Conservation (phyloP, 345 rosid species). For the Boechera retrofracta region DNA sequence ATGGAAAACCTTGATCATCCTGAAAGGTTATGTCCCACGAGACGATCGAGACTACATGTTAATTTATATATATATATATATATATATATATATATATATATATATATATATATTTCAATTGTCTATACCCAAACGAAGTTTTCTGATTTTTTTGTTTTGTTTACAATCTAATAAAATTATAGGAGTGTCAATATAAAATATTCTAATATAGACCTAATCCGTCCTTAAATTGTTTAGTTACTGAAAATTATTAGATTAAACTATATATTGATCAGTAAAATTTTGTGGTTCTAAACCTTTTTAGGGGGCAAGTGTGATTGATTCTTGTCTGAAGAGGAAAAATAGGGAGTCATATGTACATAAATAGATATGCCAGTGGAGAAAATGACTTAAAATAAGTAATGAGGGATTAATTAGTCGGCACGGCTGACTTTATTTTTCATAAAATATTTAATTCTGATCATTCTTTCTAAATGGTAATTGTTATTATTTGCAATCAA, state of each 20-base stretch:
- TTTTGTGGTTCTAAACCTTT: background rate
- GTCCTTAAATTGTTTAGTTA: background rate
- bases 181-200: background rate
- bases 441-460: constrained; percentile 8
- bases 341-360: constrained; percentile 14
- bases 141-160: background rate
- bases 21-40: constrained; percentile 12
- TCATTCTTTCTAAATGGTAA: constrained; percentile 11
- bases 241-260: background rate
- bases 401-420: constrained; percentile 40
- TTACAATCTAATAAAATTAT: background rate
- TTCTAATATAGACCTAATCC: background rate
- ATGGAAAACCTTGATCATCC: constrained; percentile 31
- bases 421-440: constrained; percentile 37
- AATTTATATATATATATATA: too few species aligned
- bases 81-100: too few species aligned
- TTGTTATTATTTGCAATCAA: constrained; percentile 7
- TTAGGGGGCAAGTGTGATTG: constrained; percentile 3
- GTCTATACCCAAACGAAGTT: background rate
- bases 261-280: background rate
- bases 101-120: too few species aligned
- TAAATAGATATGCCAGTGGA: constrained; percentile 25
- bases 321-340: background rate
- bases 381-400: constrained; percentile 34
- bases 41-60: background rate